Evolutionary conservation across 2,329 filamentous ascomycete species (phyloP).

Genomic region (Sarocladium brachiariae): DNA sequence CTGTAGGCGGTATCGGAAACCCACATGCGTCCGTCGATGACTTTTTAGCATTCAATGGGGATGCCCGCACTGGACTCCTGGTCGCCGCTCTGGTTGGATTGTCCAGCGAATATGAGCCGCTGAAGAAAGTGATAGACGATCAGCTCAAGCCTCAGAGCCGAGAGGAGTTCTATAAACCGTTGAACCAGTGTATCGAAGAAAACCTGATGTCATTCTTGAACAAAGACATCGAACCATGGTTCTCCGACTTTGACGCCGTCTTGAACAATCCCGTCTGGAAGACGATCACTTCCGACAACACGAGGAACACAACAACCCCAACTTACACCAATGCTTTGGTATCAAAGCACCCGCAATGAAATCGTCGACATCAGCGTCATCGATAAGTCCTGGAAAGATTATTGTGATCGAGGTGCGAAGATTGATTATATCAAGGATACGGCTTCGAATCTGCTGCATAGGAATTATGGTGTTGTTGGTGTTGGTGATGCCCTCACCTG

Average conservation of each 20-base stretch:
- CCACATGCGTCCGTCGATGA: too few relatives aligned
- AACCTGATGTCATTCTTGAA: not conserved
- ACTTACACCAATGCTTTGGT: not conserved
- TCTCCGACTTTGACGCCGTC: not conserved
- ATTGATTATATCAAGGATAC: not conserved
- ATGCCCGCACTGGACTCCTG: not conserved
- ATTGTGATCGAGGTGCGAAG: not conserved
- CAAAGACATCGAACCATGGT: not conserved
- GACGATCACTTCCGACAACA: not conserved
- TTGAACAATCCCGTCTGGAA: not conserved
- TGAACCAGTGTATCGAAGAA: not conserved
- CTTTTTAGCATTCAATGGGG: too few relatives aligned
- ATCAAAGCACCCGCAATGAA: not conserved
- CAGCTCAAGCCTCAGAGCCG: not conserved
- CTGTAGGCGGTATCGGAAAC: too few relatives aligned
- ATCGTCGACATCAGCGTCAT: not conserved
- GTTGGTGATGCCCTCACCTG: not conserved
- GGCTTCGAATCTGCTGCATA: not conserved
- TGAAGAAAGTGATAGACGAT: not conserved
- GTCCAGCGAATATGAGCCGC: not conserved
- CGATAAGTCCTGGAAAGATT: not conserved
- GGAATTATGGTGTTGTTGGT: not conserved
- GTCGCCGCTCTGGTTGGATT: not conserved
- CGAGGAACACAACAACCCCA: not conserved
- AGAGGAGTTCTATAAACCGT: not conserved